These are phyloP conservation scores for Aspergillus niger DNA, from an alignment of 2,329 filamentous ascomycete species.

Conservation along the genomic window DNA sequence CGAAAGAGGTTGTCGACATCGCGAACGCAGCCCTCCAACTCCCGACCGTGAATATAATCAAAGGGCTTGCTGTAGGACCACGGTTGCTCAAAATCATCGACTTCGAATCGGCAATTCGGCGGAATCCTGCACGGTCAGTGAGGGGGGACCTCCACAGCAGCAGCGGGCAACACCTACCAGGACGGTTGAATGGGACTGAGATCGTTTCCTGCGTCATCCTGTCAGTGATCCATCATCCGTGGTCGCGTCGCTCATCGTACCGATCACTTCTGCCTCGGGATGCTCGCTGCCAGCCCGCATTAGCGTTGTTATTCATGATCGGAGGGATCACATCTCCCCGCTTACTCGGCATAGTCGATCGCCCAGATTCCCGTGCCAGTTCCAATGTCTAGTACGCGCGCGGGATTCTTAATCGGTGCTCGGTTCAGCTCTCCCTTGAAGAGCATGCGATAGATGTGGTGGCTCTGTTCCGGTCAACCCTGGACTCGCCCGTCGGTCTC, in stretches of 20 bases:
- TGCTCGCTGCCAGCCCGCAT: constrained; percentile 21
- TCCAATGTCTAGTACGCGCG: constrained; percentile 37
- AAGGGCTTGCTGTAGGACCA: constrained; percentile 34
- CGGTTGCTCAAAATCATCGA: constrained; percentile 35
- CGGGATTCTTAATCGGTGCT: constrained; percentile 29
- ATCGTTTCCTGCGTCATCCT: constrained; percentile 29
- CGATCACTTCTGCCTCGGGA: constrained; percentile 33
- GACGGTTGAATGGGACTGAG: constrained; percentile 35
- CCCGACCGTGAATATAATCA: constrained; percentile 37
- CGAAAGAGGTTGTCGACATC: constrained; percentile 31
- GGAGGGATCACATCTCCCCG: neutral
- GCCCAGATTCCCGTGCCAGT: constrained; percentile 43
- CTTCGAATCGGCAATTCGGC: constrained; percentile 37
- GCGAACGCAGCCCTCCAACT: constrained; percentile 33
- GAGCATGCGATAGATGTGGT: constrained; percentile 39
- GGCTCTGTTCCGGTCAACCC: constrained; percentile 23
- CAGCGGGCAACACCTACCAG: constrained; percentile 23
- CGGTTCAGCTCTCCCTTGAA: constrained; percentile 32
- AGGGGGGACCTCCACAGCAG: neutral
- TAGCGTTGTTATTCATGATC: neutral
- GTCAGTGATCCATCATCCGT: neutral
- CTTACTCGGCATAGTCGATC: constrained; percentile 41
- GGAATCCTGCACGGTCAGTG: constrained; percentile 29
- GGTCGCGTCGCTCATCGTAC: constrained; percentile 16
- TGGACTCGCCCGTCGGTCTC: neutral